Conservation (phyloP, 2,329 filamentous ascomycete genomes). For the Xylaria sp. region DNA sequence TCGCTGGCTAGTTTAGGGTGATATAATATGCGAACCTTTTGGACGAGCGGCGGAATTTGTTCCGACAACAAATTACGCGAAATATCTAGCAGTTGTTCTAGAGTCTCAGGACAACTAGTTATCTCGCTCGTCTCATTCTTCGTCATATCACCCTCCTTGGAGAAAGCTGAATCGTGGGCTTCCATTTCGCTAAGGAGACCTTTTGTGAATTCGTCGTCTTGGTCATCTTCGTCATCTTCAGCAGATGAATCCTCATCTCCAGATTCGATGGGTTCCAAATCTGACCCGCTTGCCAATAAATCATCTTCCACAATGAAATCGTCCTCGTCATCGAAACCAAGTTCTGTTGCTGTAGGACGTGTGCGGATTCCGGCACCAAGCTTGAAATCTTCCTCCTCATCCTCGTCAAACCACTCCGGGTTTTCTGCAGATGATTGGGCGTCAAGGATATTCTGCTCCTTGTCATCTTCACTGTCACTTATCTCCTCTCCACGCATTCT, state of each 20-base stretch:
- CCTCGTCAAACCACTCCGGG: slow-evolving; percentile 48
- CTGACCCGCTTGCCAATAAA: slow-evolving; percentile 83
- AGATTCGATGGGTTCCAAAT: slow-evolving; percentile 65
- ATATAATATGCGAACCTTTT: slow-evolving; percentile 90
- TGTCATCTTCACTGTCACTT: slow-evolving; percentile 53
- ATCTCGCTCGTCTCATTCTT: slow-evolving; percentile 66
- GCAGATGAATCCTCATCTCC: slow-evolving; percentile 34
- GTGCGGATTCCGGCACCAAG: slow-evolving; percentile 68
- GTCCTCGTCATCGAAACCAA: slow-evolving; percentile 91
- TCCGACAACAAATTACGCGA: slow-evolving; percentile 69
- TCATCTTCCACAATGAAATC: slow-evolving; percentile 93
- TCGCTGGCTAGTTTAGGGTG: slow-evolving; percentile 85
- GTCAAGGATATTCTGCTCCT: slow-evolving; percentile 42
- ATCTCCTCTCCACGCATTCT: slow-evolving; percentile 84
- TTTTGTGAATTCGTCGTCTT: slow-evolving; percentile 75
- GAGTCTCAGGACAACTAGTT: slow-evolving; percentile 84
- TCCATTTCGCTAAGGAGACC: slow-evolving; percentile 72
- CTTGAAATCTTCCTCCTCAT: slow-evolving; percentile 67
- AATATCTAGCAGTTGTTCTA: slow-evolving; percentile 77
- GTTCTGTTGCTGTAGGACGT: slow-evolving; percentile 66
- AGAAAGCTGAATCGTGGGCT: slow-evolving; percentile 63
- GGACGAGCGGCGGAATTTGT: slow-evolving; percentile 80
- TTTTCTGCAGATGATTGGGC: slow-evolving; percentile 10
- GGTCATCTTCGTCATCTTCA: slow-evolving; percentile 53
- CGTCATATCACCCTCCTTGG: slow-evolving; percentile 44